Evolutionary conservation across 495 filamentous ascomycete genomes (phyloP).

Genomic region (Aspergillus conjunctus): DNA sequence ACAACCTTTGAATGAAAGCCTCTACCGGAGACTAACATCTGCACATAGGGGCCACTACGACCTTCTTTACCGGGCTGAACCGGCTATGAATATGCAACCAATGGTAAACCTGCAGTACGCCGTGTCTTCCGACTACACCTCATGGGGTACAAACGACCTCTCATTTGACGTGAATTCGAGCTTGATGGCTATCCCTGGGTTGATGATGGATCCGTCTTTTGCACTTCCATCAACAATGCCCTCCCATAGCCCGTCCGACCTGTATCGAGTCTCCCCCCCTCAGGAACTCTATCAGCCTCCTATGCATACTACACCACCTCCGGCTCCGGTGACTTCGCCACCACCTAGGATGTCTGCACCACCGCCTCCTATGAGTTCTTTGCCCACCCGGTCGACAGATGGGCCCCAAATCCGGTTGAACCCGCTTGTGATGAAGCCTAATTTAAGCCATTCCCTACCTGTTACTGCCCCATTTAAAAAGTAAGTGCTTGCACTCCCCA

Average conservation of each 20-base stretch:
- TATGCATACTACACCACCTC: constrained; percentile 38
- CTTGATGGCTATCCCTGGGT: constrained; percentile 50
- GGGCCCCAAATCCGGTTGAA: constrained; percentile 51
- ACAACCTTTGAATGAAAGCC: background rate
- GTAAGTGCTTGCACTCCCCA: constrained; percentile 23
- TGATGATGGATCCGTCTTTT: constrained; percentile 48
- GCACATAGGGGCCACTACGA: constrained; percentile 82
- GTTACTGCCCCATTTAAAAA: constrained; percentile 51
- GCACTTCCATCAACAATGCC: constrained; percentile 47
- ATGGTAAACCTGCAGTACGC: constrained; percentile 48
- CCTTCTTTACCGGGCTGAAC: constrained; percentile 75
- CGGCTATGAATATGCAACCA: constrained; percentile 53
- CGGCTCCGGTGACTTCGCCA: constrained; percentile 39
- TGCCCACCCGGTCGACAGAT: constrained; percentile 43
- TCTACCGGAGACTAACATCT: background rate
- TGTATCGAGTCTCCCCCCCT: constrained; percentile 46
- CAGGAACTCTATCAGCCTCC: constrained; percentile 45
- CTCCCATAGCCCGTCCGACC: constrained; percentile 44
- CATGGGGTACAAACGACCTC: constrained; percentile 49
- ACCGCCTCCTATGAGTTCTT: constrained; percentile 40
- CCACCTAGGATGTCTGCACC: constrained; percentile 36
- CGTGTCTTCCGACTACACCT: constrained; percentile 46
- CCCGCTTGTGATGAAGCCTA: constrained; percentile 51
- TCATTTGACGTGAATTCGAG: constrained; percentile 55
- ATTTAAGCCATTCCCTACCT: constrained; percentile 46